Percentiles rank a stretch among this genome's conserved stretches.
Conservation (phyloP, 306 rosid genomes). For the Albizia julibrissin region DNA sequence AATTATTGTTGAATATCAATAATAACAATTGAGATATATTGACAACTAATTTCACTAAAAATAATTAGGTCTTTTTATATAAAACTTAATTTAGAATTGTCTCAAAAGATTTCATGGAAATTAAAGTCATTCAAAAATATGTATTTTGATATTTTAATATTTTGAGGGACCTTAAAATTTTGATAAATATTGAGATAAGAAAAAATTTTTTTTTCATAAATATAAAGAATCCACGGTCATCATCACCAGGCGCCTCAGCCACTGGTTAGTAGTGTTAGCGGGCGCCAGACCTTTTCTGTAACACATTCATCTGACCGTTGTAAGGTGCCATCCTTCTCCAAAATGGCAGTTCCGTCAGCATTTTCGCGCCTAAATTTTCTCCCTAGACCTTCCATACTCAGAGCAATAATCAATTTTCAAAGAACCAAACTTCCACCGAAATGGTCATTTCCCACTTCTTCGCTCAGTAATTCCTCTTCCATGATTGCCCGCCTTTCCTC, state of each 20-base stretch:
- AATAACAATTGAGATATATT: too few relatives aligned
- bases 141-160: too few relatives aligned
- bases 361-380: conserved; percentile 71
- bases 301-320: background rate
- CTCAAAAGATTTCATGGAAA: too few relatives aligned
- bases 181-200: too few relatives aligned
- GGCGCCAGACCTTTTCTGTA: background rate
- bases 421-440: conserved; percentile 24
- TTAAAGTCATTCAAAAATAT: too few relatives aligned
- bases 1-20: too few relatives aligned
- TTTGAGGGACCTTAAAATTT: too few relatives aligned
- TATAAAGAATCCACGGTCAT: background rate
- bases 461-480: conserved; percentile 28
- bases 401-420: conserved; percentile 36
- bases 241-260: background rate
- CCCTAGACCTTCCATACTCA: conserved; percentile 53
- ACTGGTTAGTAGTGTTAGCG: background rate
- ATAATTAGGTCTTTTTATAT: too few relatives aligned
- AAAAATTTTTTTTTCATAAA: too few relatives aligned
- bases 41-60: too few relatives aligned
- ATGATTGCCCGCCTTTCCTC: conserved; percentile 14
- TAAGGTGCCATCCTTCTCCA: background rate
- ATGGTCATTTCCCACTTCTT: conserved; percentile 18
- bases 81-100: too few relatives aligned
- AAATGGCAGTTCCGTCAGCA: conserved; percentile 57